Conservation (phyloP, 768 basidiomycete species). For the Suillus alpinus region DNA sequence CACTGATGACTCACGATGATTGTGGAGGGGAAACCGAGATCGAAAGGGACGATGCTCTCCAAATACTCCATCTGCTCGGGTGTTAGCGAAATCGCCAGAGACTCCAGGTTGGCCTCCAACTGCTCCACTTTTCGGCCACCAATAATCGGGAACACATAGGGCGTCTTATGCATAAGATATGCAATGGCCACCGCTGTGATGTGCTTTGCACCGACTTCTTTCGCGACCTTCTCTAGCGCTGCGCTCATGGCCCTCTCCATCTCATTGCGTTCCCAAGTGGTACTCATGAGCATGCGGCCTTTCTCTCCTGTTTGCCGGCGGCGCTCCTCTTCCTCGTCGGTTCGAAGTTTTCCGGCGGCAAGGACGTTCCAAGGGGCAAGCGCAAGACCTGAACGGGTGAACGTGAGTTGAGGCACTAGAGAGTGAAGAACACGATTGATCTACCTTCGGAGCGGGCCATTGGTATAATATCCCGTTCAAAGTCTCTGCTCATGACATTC, state of each 20-base stretch:
- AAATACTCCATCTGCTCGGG: constrained; percentile 42
- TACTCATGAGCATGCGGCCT: constrained; percentile 13
- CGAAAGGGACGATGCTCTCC: constrained; percentile 41
- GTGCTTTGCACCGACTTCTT: constrained; percentile 33
- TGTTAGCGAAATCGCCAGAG: constrained; percentile 43
- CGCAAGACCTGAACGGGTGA: constrained; percentile 25
- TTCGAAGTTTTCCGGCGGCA: constrained; percentile 22
- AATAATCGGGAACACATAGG: constrained; percentile 48
- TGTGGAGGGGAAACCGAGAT: constrained; percentile 40
- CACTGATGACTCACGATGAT: constrained; percentile 24
- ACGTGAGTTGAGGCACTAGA: constrained; percentile 13
- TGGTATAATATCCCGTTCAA: constrained; percentile 40
- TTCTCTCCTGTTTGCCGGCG: constrained; percentile 22
- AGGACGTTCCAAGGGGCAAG: constrained; percentile 46
- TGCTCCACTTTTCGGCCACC: constrained; percentile 52
- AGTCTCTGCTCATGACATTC: constrained; percentile 30
- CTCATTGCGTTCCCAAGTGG: constrained; percentile 34
- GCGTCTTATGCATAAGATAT: constrained; percentile 45
- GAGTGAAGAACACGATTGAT: constrained; percentile 30
- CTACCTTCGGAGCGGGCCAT: constrained; percentile 19
- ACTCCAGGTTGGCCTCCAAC: constrained; percentile 45
- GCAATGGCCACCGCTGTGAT: constrained; percentile 46
- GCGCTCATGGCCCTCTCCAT: constrained; percentile 37
- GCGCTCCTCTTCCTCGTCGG: constrained; percentile 25
- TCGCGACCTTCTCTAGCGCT: constrained; percentile 39